Base-by-base conservation (phyloP, 805 yeast species). In the Kodamaea neixiangensis region DNA sequence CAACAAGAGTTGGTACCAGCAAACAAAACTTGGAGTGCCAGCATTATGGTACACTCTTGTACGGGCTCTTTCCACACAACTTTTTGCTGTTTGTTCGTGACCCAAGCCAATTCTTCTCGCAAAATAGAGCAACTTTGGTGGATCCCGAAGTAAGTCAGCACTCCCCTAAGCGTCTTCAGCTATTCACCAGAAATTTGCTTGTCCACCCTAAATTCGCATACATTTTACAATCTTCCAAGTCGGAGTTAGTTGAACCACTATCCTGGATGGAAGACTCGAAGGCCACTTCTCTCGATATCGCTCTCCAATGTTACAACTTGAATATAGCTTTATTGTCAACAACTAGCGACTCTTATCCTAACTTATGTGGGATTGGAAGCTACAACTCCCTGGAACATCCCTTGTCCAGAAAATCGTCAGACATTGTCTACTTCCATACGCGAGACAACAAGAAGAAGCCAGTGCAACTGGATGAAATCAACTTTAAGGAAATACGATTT, bases 61-160 rank as follows among this genome's bases (percentile, higher is more conserved):
- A 85, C 55, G 88, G 86, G 0, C 60, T 83, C 10, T 84, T 74
- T 52, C 88, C 89, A 0, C 60, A 73, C 18, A 79, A 79, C 53
- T 64, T 82, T 4, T 57, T 75, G 19, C 55, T 61, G 5, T 83
- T 79, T 57, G 54, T 75, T 15, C 66, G 71, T 17, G 62, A 66
- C 40, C 82, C 87, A 4, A 52, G 61, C 2, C 60, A 61, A 35
- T 81, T 20, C 43, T 40, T 42, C 21, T 42, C 17, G 39, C 51
- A 42, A 41, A 37, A 22, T 37, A 44, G 47, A 9, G 33, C 49
- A 2, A 17, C 44, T 10, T 25, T 45, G 4, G 49, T 46, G 25
- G 20, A 37, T 20, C 31, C 42, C n/a, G 41, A 45, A 9, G 19
- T 29, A 14, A 40, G 21, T 19, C 38, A 20, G 56, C 29, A 40